Base-by-base conservation (phyloP, 2,329 filamentous ascomycete genomes). In the Cryphonectria naterciae region DNA sequence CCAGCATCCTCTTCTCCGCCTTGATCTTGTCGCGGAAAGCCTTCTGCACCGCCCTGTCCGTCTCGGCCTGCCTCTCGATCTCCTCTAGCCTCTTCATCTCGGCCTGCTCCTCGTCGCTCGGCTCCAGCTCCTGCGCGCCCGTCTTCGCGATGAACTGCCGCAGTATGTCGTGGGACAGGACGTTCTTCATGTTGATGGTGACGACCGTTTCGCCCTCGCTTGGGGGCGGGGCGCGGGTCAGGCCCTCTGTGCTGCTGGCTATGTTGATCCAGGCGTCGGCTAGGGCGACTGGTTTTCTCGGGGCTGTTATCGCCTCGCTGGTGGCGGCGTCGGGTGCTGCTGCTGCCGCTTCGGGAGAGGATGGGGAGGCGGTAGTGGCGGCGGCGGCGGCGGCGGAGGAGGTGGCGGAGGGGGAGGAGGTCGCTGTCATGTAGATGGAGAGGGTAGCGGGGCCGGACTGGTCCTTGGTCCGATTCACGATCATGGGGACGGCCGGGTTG, bases 401-500 rank as follows among this genome's bases (percentile, higher is more conserved):
- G 17, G 43, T 19, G 43, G 43, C 19, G 15, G 43, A 49, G 46
- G 22, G 11, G 46, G 46, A 49, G 22, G 46, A n/a, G 22, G 19
- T 49, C 46, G 22, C 11, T 4, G 4, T 58, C 43, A 91, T 87
- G 82, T 91, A 91, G 76, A 95, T 84, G 72, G 88, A 89, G 82
- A 94, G 84, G 63, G 83, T 85, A 19, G 92, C 88, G 8, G 87
- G 83, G 32, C 84, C 84, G 5, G 83, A 80, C 75, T 89, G 85
- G 61, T 90, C 82, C 52, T 80, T 77, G 74, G 88, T 90, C 71
- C 93, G 92, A 80, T 92, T 91, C 76, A 97, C 89, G 71, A 93
- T 90, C 87, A 98, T 97, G 60, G 92, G 89, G 62, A 98, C 81
- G 17, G 89, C 83, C 0, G 96, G 96, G 80, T 99, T 99, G 86